phyloP scores from a whole-genome alignment of 352 stramenopile genomes.

The Globisporangium spiculum region DNA sequence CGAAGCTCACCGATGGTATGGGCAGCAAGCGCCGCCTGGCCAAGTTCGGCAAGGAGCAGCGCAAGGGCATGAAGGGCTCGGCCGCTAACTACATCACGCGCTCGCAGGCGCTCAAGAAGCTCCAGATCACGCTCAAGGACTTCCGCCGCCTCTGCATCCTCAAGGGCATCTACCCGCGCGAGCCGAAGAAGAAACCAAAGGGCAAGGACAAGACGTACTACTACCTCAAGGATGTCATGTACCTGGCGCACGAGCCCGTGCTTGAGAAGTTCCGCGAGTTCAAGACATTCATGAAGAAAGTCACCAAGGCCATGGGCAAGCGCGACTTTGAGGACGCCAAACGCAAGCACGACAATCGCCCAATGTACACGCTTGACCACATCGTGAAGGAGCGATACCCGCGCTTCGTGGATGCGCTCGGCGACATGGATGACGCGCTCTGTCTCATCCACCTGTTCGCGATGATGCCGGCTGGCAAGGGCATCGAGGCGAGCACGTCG shows the following conservation, averaged over 20 bases:
- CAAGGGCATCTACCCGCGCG: slow-evolving; percentile 98
- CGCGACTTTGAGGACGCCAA: slow-evolving; percentile 80
- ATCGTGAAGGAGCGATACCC: slow-evolving; percentile 99
- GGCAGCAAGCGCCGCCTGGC: slow-evolving; percentile 75
- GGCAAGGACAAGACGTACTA: slow-evolving; percentile 99
- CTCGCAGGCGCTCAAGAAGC: slow-evolving; percentile 91
- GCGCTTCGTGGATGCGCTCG: slow-evolving; percentile 95
- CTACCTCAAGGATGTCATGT: slow-evolving; percentile 99
- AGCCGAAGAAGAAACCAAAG: slow-evolving; percentile 93
- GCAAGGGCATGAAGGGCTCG: slow-evolving; percentile 74
- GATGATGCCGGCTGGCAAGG: slow-evolving; percentile 89
- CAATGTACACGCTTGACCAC: slow-evolving; percentile 96
- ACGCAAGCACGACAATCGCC: slow-evolving; percentile 84
- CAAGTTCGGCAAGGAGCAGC: slow-evolving; percentile 86
- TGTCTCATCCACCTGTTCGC: slow-evolving; percentile 98
- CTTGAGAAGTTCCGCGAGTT: slow-evolving; percentile 98
- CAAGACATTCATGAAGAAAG: slow-evolving; percentile 99
- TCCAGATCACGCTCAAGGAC: slow-evolving; percentile 97
- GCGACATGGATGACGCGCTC: slow-evolving; percentile 98
- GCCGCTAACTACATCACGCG: slow-evolving; percentile 96
- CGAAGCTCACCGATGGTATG: slow-evolving; percentile 83
- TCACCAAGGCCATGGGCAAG: slow-evolving; percentile 84
- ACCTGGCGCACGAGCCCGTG: slow-evolving; percentile 97
- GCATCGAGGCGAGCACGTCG: slow-evolving; percentile 86
- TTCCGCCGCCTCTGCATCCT: slow-evolving; percentile 99